These are phyloP conservation scores for Lepiota brunneoincarnata DNA, from an alignment of 768 basidiomycete species.

Conservation along the genomic window DNA sequence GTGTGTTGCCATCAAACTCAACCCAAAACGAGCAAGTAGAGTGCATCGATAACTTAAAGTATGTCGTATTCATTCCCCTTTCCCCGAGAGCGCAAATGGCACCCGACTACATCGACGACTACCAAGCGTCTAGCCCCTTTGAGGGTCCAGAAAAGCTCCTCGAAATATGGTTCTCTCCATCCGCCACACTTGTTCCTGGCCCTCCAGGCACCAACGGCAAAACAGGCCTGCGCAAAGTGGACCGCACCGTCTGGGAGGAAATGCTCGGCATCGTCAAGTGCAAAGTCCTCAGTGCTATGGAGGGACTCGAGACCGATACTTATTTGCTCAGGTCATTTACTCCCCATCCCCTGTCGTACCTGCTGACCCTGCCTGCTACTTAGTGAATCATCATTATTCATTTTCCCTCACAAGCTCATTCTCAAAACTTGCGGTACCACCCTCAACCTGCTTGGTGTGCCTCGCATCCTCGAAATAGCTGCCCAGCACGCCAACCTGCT, in stretches of 20 bases:
- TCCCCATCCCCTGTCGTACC: conserved; percentile 3
- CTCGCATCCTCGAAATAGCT: conserved; percentile 93
- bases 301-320: conserved; percentile 90
- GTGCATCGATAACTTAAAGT: conserved; percentile 1
- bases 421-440: conserved; percentile 99
- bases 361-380: conserved; percentile 11
- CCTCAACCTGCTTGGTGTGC: conserved; percentile 92
- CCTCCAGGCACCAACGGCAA: conserved; percentile 38
- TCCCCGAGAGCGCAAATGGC: conserved; percentile 23
- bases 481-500: conserved; percentile 59
- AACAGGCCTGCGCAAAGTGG: conserved; percentile 75
- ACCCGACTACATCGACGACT: conserved; percentile 29
- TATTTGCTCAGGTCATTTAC: conserved; percentile 86
- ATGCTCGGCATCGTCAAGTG: conserved; percentile 98
- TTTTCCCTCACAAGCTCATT: conserved; percentile 92
- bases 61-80: background rate
- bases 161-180: conserved; percentile 96
- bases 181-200: conserved; percentile 55
- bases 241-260: conserved; percentile 84
- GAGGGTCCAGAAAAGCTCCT: conserved; percentile 95
- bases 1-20: conserved; percentile 1
- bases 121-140: conserved; percentile 55
- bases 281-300: conserved; percentile 87
- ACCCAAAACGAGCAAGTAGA: background rate
- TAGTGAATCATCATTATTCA: conserved; percentile 97